Evolutionary conservation across 2,329 filamentous ascomycete species (phyloP).

Genomic region (Calonectria leucothoes): DNA sequence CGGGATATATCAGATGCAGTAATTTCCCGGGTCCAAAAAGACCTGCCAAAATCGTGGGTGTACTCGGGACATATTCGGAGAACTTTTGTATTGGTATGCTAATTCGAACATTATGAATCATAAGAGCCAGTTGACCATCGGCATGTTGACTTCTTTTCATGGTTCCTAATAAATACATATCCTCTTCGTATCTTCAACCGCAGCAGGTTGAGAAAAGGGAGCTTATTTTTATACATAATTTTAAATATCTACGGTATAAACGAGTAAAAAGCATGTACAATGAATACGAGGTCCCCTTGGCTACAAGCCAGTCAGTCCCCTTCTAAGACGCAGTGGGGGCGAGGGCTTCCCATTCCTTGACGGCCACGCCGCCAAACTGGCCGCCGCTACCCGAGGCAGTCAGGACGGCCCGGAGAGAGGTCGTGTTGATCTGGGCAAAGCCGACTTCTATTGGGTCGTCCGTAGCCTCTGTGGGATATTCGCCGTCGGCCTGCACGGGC

Average conservation of each 20-base stretch:
- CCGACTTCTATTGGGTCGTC: slow-evolving; percentile 3
- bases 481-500: background rate
- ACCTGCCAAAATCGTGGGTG: background rate
- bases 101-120: background rate
- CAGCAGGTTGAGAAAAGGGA: too few relatives aligned
- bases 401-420: background rate
- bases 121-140: background rate
- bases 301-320: background rate
- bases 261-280: background rate
- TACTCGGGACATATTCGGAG: background rate
- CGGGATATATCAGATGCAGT: background rate
- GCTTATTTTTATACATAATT: background rate
- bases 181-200: background rate
- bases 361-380: background rate
- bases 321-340: background rate
- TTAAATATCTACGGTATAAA: background rate
- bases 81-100: background rate
- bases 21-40: background rate
- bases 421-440: slow-evolving; percentile 3
- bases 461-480: slow-evolving; percentile 1
- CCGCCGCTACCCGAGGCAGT: slow-evolving; percentile 1
- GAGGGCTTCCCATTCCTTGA: slow-evolving; percentile 15
- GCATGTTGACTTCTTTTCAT: background rate
- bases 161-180: background rate
- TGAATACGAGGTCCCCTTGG: background rate